Evolutionary conservation across 495 filamentous ascomycete species (phyloP).

Genomic region (Hyaloscypha bicolor): DNA sequence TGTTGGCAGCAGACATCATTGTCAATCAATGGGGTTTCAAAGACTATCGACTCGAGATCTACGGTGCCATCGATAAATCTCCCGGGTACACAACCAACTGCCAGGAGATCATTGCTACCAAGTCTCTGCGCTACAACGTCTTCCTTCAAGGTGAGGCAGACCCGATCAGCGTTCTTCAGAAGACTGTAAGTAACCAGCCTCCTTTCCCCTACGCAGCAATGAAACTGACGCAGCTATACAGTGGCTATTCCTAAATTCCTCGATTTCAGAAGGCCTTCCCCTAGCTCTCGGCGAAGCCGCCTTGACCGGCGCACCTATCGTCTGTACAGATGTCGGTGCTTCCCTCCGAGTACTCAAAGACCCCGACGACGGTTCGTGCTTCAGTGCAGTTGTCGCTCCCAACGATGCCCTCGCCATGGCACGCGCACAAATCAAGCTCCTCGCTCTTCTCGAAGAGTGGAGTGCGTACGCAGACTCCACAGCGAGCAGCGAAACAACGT

Average conservation of each 20-base stretch:
- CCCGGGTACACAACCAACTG: conserved; percentile 63
- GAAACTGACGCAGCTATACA: background rate
- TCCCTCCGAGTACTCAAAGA: conserved; percentile 66
- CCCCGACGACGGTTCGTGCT: conserved; percentile 54
- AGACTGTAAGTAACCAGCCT: conserved; percentile 38
- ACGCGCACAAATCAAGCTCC: no score
- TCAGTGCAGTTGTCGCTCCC: conserved; percentile 43
- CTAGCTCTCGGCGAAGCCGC: conserved; percentile 68
- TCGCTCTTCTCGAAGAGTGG: no score
- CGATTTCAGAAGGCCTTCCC: conserved; percentile 65
- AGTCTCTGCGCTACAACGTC: conserved; percentile 52
- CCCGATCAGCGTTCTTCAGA: conserved; percentile 58
- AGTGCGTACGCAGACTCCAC: no score
- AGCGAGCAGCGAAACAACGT: no score
- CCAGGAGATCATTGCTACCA: conserved; percentile 63
- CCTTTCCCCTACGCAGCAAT: background rate
- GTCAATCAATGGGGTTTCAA: conserved; percentile 68
- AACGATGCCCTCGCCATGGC: no score
- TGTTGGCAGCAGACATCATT: conserved; percentile 65
- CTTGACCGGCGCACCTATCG: conserved; percentile 63
- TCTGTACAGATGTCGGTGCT: conserved; percentile 67
- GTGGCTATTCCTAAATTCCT: conserved; percentile 71
- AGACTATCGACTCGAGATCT: conserved; percentile 64
- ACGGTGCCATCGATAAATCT: conserved; percentile 62
- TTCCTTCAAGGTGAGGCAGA: conserved; percentile 56